Base-by-base conservation (phyloP, 2,329 filamentous ascomycete genomes). In the Colletotrichum cereale region DNA sequence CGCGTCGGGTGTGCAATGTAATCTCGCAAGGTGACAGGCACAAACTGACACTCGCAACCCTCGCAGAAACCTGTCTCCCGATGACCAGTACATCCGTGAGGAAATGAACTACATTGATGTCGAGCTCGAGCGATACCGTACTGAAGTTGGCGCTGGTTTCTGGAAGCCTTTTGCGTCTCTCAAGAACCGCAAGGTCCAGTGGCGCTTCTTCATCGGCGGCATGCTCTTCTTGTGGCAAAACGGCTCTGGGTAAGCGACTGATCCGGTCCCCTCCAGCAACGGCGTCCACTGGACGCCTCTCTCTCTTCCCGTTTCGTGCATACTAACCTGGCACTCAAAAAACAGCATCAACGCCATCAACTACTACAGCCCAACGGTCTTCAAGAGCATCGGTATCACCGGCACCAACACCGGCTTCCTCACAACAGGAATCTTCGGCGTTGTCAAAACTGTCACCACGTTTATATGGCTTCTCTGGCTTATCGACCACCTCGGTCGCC, bases 201-300 rank as follows among this genome's bases (percentile, higher is more conserved):
- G 90, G 84, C 89, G 93, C 52, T 90, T 96, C 81, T 88, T 93
- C 79, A 86, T 95, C 14, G 93, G 93, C 57, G 88, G 88, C 66
- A 88, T 93, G 73, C 85, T 96, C 26, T 95, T 95, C 84, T 83
- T 95, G 64, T 94, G 90, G 86, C 93, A 96, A 80, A 96, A 96
- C 76, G 91, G 91, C 61, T 86, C 84, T 3, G 47, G n/a, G 61
- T 63, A 55, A 63, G 61, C 26, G 7, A 55, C 6, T 12, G 36
- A 40, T n/a, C n/a, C n/a, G n/a, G n/a, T n/a, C 8, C 44, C 31
- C 10, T 38, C 26, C 12, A 10, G 34, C n/a, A 7, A 38, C 1
- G 34, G 36, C 6, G 36, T 11, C 12, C 26, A n/a, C 12, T 10
- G 8, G 14, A 63, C 48, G 47, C 21, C n/a, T 57, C 34, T 57